These are phyloP conservation scores for Intubia oerlemansii DNA, from an alignment of 2,329 filamentous ascomycete species.

Conservation along the genomic window DNA sequence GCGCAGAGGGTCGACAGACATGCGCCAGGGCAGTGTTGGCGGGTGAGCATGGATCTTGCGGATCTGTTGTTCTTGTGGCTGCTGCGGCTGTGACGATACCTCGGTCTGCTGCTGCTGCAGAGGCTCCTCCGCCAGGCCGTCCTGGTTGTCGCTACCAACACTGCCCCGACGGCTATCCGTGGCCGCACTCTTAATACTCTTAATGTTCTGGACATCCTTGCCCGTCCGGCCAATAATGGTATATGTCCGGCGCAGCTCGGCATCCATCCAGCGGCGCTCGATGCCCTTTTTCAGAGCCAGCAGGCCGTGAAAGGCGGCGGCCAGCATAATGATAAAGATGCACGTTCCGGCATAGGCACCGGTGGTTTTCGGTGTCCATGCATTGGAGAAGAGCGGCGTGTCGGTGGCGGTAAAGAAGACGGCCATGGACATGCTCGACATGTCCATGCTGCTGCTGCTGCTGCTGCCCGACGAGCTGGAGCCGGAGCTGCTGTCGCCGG, in stretches of 20 bases:
- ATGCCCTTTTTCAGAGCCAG: conserved; percentile 48
- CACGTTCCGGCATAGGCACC: conserved; percentile 74
- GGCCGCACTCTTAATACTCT: too few relatives aligned
- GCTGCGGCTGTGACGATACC: too few relatives aligned
- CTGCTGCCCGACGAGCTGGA: not conserved
- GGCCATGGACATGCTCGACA: conserved; percentile 5
- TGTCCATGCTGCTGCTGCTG: conserved; percentile 5
- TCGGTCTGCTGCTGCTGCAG: too few relatives aligned
- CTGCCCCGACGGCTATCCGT: too few relatives aligned
- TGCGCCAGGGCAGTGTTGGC: conserved; percentile 51
- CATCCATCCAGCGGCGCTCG: conserved; percentile 44
- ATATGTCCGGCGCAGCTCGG: conserved; percentile 54
- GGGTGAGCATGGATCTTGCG: conserved; percentile 28
- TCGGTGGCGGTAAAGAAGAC: conserved; percentile 34
- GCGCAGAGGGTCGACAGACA: conserved; percentile 58
- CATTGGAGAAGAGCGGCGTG: conserved; percentile 33
- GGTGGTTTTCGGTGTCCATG: conserved; percentile 51
- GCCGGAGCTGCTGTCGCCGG: conserved; percentile 2
- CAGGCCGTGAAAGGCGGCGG: conserved; percentile 45
- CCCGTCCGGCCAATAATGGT: conserved; percentile 46
- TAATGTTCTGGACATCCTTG: conserved; percentile 14
- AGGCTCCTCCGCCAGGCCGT: conserved; percentile 65
- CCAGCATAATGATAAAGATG: conserved; percentile 70
- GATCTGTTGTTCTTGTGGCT: too few relatives aligned
- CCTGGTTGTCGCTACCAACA: conserved; percentile 25